Conservation (phyloP, 129 eudicot species). For the Daucus carota region DH1_v3.0 NC_030382.2:47869501-47870000, state of each 20-base stretch:
- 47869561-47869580: slow-evolving; percentile 26
- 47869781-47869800: no score
- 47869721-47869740: no score
- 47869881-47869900: neutral
- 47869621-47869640: slow-evolving; percentile 37
- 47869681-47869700: neutral
- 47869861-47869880: neutral
- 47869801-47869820: neutral
- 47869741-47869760: no score
- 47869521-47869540: slow-evolving; percentile 27
- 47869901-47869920: neutral
- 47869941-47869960: neutral
- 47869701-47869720: no score
- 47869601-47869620: slow-evolving; percentile 27
- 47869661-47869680: neutral
- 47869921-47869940: neutral
- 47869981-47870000: neutral
- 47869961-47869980: neutral
- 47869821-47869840: neutral
- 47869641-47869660: slow-evolving; percentile 47
- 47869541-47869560: slow-evolving; percentile 24
- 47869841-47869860: neutral
- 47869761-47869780: no score
- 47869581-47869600: slow-evolving; percentile 41
- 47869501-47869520: slow-evolving; percentile 26